A percentile compares a stretch with the other conserved stretches of the same genome.
These are phyloP conservation scores for Fonsecaea nubica DNA, from an alignment of 2,329 filamentous ascomycete genomes.

Conservation along the genomic window DNA sequence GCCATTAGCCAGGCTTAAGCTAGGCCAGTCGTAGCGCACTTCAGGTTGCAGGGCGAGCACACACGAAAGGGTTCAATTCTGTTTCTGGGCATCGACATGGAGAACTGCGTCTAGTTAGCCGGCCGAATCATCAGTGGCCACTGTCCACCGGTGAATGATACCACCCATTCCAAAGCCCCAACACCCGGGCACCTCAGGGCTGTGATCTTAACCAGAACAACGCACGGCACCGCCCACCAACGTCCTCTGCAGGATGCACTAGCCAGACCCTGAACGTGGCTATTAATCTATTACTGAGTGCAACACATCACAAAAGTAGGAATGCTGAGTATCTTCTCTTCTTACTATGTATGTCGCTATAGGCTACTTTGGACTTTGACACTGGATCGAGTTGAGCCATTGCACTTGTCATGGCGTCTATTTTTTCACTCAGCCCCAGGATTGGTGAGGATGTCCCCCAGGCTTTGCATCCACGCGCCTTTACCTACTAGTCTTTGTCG, in stretches of 20 bases:
- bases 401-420: constrained; percentile 7
- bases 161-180: neutral
- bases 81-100: constrained; percentile 1
- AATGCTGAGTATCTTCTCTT: neutral
- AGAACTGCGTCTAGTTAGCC: constrained; percentile 7
- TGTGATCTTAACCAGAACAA: neutral
- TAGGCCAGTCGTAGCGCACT: constrained; percentile 19
- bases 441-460: constrained; percentile 12
- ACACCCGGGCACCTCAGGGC: neutral
- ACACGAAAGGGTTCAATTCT: constrained; percentile 11
- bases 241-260: neutral
- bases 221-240: neutral
- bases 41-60: constrained; percentile 9
- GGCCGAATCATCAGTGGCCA: neutral
- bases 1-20: constrained; percentile 9
- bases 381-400: neutral
- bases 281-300: neutral
- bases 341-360: neutral
- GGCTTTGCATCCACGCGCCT: constrained; percentile 10
- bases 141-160: neutral
- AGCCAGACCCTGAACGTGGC: neutral
- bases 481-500: constrained; percentile 10
- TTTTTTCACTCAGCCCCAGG: neutral
- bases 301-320: neutral
- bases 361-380: neutral